phyloP scores from a whole-genome alignment of 305 asterid genomes.

The Ajuga reptans region DNA sequence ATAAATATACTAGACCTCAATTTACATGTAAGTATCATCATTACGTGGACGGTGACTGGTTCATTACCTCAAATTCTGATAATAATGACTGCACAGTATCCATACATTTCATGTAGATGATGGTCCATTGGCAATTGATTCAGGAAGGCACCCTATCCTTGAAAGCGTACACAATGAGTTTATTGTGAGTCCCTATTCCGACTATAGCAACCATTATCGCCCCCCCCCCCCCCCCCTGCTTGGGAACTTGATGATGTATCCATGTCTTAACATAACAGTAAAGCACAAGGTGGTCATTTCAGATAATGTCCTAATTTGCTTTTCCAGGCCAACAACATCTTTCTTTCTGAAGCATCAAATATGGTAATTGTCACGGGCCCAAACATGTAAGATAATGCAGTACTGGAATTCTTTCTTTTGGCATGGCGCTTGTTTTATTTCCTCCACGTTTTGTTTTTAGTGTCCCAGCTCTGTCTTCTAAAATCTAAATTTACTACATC shows the following conservation, averaged over 20 bases:
- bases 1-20: conserved; percentile 77
- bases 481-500: neutral
- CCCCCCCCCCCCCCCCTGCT: neutral
- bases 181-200: conserved; percentile 45
- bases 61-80: conserved; percentile 17
- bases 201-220: conserved; percentile 3
- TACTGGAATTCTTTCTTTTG: conserved; percentile 16
- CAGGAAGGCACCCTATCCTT: conserved; percentile 89
- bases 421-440: neutral
- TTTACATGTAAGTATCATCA: conserved; percentile 54
- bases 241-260: conserved; percentile 14
- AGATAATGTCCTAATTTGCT: conserved; percentile 21
- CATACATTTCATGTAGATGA: conserved; percentile 41
- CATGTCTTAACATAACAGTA: neutral
- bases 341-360: conserved; percentile 94
- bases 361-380: conserved; percentile 90
- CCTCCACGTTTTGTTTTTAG: neutral
- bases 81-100: conserved; percentile 22
- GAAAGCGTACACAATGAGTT: conserved; percentile 75
- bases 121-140: conserved; percentile 95
- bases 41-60: conserved; percentile 12
- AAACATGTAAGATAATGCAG: conserved; percentile 66
- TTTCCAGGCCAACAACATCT: conserved; percentile 85
- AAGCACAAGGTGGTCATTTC: neutral
- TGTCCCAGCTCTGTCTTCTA: conserved; percentile 15